A percentile compares a stretch with the other conserved stretches of the same genome.
phyloP scores from a whole-genome alignment of 345 rosid genomes.

The Murraya koenigii region DNA sequence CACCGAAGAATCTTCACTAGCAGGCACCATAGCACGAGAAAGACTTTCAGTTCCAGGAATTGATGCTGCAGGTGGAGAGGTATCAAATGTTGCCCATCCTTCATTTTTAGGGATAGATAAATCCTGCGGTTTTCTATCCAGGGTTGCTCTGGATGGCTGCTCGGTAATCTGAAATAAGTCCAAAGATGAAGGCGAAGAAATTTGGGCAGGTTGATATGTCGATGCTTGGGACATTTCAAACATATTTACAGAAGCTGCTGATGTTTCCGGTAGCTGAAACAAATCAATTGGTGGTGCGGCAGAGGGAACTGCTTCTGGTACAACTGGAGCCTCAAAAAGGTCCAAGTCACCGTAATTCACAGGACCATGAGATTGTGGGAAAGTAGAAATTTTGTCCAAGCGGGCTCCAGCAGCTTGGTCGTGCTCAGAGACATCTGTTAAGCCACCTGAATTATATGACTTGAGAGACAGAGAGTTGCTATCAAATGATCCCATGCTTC shows the following conservation, averaged over 20 bases:
- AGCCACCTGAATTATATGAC: constrained; percentile 53
- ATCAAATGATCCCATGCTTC: constrained; percentile 65
- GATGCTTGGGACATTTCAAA: constrained; percentile 30
- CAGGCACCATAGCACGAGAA: constrained; percentile 25
- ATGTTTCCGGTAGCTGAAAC: constrained; percentile 54
- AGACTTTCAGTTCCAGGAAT: constrained; percentile 26
- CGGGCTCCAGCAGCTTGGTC: constrained; percentile 34
- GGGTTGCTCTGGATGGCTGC: constrained; percentile 40
- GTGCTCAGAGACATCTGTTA: constrained; percentile 50
- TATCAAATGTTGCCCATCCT: constrained; percentile 97
- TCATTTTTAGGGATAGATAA: constrained; percentile 46
- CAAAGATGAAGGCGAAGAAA: constrained; percentile 36
- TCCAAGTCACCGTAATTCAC: constrained; percentile 41
- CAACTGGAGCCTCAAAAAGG: constrained; percentile 33
- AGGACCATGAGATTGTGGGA: constrained; percentile 32
- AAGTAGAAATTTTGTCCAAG: constrained; percentile 36
- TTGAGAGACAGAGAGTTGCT: constrained; percentile 57
- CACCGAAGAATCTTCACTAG: constrained; percentile 32
- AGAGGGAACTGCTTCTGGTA: constrained; percentile 36
- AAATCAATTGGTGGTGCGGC: constrained; percentile 55
- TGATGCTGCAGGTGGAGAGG: constrained; percentile 40
- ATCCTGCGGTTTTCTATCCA: constrained; percentile 28
- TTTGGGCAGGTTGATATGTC: constrained; percentile 42
- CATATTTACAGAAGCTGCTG: constrained; percentile 39
- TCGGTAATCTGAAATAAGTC: constrained; percentile 47